Conservation (phyloP, 2,329 filamentous ascomycete genomes). For the Akanthomyces uredinophilus region DNA sequence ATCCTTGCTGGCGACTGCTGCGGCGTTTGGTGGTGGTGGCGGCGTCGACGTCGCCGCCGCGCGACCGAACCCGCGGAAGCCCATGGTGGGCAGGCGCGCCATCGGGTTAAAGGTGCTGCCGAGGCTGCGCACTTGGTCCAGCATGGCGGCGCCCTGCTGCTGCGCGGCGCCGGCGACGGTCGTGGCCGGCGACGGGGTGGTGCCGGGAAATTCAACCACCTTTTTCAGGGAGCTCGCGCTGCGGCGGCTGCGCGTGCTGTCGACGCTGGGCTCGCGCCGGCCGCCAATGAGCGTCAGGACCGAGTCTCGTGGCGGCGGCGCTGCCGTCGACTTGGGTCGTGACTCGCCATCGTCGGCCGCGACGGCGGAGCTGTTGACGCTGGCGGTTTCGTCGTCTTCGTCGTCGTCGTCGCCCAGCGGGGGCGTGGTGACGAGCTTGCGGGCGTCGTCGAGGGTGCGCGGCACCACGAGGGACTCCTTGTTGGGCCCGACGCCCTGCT, state of each 20-base stretch:
- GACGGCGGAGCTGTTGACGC: slow-evolving; percentile 49
- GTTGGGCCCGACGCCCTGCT: slow-evolving; percentile 25
- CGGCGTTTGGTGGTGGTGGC: slow-evolving; percentile 29
- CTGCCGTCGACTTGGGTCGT: slow-evolving; percentile 19
- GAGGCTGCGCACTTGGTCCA: slow-evolving; percentile 78
- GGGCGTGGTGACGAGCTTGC: slow-evolving; percentile 77
- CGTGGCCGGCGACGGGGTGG: not conserved
- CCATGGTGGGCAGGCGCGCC: slow-evolving; percentile 68
- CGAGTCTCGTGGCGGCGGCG: slow-evolving; percentile 50
- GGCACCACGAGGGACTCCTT: slow-evolving; percentile 58
- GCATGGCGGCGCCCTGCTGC: slow-evolving; percentile 51
- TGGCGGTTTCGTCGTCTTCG: slow-evolving; percentile 49
- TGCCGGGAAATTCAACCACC: slow-evolving; percentile 45
- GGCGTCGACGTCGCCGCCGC: slow-evolving; percentile 31
- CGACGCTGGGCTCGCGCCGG: slow-evolving; percentile 69
- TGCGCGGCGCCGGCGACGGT: slow-evolving; percentile 23
- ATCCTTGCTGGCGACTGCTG: slow-evolving; percentile 23
- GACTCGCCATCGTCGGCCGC: slow-evolving; percentile 31
- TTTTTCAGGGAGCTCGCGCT: slow-evolving; percentile 59
- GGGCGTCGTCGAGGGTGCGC: slow-evolving; percentile 87
- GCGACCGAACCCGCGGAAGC: slow-evolving; percentile 68
- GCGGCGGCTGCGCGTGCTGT: slow-evolving; percentile 62
- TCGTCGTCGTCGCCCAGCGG: slow-evolving; percentile 48
- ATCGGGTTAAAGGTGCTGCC: slow-evolving; percentile 80
- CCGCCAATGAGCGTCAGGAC: slow-evolving; percentile 68